These are phyloP conservation scores for Lasiosphaeria ovina DNA, from an alignment of 495 filamentous ascomycete genomes.

Conservation along the genomic window DNA sequence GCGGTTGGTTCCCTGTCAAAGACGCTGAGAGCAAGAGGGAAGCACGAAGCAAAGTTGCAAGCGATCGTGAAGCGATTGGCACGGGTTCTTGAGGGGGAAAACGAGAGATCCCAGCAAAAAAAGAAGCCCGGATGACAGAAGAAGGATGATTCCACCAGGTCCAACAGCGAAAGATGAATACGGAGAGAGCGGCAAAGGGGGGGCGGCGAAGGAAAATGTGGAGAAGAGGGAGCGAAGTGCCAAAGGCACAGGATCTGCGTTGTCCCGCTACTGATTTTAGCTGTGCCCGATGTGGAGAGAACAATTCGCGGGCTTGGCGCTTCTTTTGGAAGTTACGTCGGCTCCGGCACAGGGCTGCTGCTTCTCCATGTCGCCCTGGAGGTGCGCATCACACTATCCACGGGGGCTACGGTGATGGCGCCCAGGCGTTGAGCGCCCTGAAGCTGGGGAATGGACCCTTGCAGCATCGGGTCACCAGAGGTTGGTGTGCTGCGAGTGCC, in stretches of 20 bases:
- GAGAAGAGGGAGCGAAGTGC: neutral
- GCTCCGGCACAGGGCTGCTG: too few relatives aligned
- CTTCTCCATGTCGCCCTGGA: neutral
- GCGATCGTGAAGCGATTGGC: neutral
- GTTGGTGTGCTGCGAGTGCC: neutral
- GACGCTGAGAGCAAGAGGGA: too few relatives aligned
- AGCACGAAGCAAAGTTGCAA: neutral
- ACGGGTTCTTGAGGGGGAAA: constrained; percentile 2
- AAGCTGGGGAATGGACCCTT: constrained; percentile 2
- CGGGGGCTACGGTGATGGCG: neutral
- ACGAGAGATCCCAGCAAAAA: constrained; percentile 2
- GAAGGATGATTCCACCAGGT: neutral
- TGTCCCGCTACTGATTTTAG: neutral
- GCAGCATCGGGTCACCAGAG: neutral
- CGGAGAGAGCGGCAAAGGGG: neutral
- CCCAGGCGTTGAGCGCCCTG: neutral
- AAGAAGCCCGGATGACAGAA: neutral
- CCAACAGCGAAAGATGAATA: neutral
- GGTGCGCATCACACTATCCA: neutral
- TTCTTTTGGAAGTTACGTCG: neutral
- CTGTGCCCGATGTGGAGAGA: constrained; percentile 2
- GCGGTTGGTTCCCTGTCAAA: too few relatives aligned
- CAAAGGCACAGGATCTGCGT: constrained; percentile 1
- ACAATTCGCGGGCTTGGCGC: neutral
- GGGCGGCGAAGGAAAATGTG: constrained; percentile 1